Percentiles rank a stretch among this genome's conserved stretches.
These are phyloP conservation scores for Microstroma glucosiphilum DNA, from an alignment of 1,284 basidiomycete genomes.

Conservation along the genomic window DNA sequence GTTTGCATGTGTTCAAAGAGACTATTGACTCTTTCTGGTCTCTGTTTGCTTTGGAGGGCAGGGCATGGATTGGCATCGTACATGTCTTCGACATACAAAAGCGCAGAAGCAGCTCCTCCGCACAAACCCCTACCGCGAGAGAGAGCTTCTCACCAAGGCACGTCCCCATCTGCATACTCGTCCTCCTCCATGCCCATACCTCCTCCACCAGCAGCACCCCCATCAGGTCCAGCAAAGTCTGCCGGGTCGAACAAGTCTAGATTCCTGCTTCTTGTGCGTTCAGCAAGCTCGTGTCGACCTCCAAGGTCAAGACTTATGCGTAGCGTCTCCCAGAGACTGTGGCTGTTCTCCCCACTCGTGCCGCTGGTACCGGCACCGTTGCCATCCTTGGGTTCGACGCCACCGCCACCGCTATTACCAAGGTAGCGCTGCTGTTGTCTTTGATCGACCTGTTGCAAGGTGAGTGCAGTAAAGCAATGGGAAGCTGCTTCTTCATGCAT, in stretches of 20 bases:
- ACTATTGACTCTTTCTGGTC: too few relatives aligned
- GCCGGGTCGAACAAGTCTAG: slow-evolving; percentile 17
- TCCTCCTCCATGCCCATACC: neutral
- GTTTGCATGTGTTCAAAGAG: too few relatives aligned
- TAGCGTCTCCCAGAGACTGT: slow-evolving; percentile 45
- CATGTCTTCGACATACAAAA: too few relatives aligned
- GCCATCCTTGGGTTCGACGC: neutral
- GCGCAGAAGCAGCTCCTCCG: too few relatives aligned
- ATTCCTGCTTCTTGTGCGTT: slow-evolving; percentile 23
- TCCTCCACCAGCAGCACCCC: neutral
- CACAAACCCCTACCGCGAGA: too few relatives aligned
- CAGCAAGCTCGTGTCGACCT: slow-evolving; percentile 40
- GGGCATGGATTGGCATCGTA: too few relatives aligned
- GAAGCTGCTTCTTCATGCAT: slow-evolving; percentile 47
- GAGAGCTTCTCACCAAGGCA: too few relatives aligned
- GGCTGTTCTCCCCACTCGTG: slow-evolving; percentile 20
- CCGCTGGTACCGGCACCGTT: neutral
- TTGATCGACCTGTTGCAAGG: slow-evolving; percentile 34
- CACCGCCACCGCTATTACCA: neutral
- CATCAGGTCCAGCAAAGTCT: neutral
- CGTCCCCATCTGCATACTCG: neutral
- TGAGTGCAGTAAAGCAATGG: slow-evolving; percentile 46
- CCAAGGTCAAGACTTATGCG: slow-evolving; percentile 44
- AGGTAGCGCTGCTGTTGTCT: slow-evolving; percentile 14
- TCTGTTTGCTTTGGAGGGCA: too few relatives aligned